Evolutionary conservation across 225 moss, liverwort and hornwort genomes (phyloP).

Genomic region (Polytrichum formosum): DNA sequence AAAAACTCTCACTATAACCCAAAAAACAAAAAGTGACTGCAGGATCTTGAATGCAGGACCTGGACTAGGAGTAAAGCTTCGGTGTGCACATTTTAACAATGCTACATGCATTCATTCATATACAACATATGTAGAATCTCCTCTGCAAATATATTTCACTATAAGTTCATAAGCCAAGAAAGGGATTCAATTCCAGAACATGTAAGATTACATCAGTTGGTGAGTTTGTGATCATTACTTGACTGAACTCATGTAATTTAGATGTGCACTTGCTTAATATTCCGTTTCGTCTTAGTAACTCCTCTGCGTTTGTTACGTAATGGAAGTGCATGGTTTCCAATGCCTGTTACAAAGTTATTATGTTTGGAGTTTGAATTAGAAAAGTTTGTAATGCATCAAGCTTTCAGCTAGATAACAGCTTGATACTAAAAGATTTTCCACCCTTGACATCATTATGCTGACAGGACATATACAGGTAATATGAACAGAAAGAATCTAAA

Average conservation of each 20-base stretch:
- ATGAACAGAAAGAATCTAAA: not conserved
- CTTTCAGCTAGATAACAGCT: not conserved
- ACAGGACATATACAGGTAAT: constrained; percentile 3
- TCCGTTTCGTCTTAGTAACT: constrained; percentile 30
- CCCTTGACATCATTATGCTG: not conserved
- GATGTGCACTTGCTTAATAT: constrained; percentile 25
- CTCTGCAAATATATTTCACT: not conserved
- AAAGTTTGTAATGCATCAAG: too few species aligned
- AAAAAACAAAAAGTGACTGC: too few species aligned
- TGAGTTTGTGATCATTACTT: constrained; percentile 24
- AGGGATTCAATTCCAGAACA: not conserved
- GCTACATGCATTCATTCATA: not conserved
- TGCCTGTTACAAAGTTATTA: constrained; percentile 27
- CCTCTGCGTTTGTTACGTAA: constrained; percentile 29
- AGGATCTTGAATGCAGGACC: too few species aligned
- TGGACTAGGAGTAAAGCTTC: not conserved
- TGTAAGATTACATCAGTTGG: too few species aligned
- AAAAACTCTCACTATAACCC: too few species aligned
- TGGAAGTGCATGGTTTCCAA: constrained; percentile 25
- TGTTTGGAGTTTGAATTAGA: not conserved
- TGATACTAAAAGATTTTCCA: not conserved
- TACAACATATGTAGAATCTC: not conserved
- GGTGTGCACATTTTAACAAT: not conserved
- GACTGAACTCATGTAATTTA: constrained; percentile 22
- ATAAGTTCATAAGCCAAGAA: not conserved